These are phyloP conservation scores for Calonectria pseudoreteaudii DNA, from an alignment of 2,329 filamentous ascomycete species.

Conservation along the genomic window DNA sequence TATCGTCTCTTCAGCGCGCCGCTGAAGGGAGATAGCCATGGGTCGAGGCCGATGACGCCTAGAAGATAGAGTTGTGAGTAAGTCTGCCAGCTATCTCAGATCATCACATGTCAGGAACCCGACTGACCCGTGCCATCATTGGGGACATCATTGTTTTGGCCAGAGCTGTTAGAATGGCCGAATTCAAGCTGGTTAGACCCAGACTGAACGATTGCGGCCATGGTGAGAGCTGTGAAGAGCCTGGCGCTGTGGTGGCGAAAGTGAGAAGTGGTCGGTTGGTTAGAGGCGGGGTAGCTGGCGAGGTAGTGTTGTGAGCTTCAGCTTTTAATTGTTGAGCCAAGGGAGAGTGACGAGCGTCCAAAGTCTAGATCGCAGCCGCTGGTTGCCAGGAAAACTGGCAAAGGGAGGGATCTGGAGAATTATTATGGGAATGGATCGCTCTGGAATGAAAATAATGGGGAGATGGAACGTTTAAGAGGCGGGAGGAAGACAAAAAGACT, in stretches of 20 bases:
- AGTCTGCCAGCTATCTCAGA: conserved; percentile 32
- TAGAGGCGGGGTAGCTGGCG: conserved; percentile 36
- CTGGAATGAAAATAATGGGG: conserved; percentile 28
- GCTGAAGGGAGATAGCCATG: conserved; percentile 88
- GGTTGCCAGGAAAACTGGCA: not conserved
- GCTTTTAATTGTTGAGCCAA: conserved; percentile 30
- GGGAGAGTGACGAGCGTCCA: conserved; percentile 32
- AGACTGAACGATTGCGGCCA: conserved; percentile 50
- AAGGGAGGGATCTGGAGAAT: conserved; percentile 1
- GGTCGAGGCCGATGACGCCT: conserved; percentile 91
- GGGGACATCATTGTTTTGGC: conserved; percentile 58
- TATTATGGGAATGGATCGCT: conserved; percentile 8
- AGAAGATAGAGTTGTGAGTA: conserved; percentile 29
- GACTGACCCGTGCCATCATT: conserved; percentile 78
- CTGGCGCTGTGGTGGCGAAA: conserved; percentile 24
- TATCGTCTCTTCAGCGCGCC: conserved; percentile 82
- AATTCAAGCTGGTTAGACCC: conserved; percentile 59
- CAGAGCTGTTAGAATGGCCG: conserved; percentile 52
- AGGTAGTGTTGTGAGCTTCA: conserved; percentile 37
- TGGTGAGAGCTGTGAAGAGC: conserved; percentile 36
- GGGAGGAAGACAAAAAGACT: conserved; percentile 23
- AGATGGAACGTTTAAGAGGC: conserved; percentile 29
- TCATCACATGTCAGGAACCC: conserved; percentile 31
- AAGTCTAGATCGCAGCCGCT: conserved; percentile 22
- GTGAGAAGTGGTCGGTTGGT: conserved; percentile 27